Conservation (phyloP, 352 stramenopile species). For the Globisporangium sylvaticum region DNA sequence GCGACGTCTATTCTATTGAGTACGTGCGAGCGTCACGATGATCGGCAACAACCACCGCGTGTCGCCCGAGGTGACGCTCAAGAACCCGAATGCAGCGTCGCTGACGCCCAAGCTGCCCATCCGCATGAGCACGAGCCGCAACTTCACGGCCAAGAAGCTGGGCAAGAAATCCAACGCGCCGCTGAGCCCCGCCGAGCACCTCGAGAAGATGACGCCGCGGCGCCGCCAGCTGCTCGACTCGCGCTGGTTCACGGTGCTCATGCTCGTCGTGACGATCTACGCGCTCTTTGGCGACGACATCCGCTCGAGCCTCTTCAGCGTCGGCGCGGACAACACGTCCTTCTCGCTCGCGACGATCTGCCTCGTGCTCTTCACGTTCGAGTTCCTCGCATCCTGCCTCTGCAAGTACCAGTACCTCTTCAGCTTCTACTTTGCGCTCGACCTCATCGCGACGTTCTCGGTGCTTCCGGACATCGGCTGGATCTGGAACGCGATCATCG, state of each 20-base stretch:
- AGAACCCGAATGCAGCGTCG: constrained; percentile 45
- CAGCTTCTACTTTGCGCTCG: constrained; percentile 91
- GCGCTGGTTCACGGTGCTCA: constrained; percentile 69
- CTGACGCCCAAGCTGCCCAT: constrained; percentile 60
- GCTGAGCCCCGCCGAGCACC: constrained; percentile 29
- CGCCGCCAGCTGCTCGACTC: constrained; percentile 73
- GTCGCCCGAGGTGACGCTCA: constrained; percentile 67
- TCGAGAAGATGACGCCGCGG: constrained; percentile 34
- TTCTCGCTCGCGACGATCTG: constrained; percentile 83
- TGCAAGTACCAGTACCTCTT: constrained; percentile 73
- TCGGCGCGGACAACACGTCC: constrained; percentile 78
- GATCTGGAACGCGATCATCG: constrained; percentile 75
- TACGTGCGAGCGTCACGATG: constrained; percentile 15
- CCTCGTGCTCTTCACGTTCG: constrained; percentile 84
- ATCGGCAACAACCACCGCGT: constrained; percentile 49
- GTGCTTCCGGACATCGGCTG: constrained; percentile 84
- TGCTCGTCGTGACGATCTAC: constrained; percentile 91
- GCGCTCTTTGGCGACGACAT: constrained; percentile 92
- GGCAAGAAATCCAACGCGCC: constrained; percentile 6
- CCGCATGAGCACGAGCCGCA: constrained; percentile 33
- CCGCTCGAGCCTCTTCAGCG: constrained; percentile 67
- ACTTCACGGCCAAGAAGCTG: constrained; percentile 16
- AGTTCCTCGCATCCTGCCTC: constrained; percentile 84
- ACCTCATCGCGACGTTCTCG: constrained; percentile 83
- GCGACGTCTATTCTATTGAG: too few species aligned